Conservation (phyloP, 1,284 basidiomycete genomes). For the Rhodotorula glutinis region DNA sequence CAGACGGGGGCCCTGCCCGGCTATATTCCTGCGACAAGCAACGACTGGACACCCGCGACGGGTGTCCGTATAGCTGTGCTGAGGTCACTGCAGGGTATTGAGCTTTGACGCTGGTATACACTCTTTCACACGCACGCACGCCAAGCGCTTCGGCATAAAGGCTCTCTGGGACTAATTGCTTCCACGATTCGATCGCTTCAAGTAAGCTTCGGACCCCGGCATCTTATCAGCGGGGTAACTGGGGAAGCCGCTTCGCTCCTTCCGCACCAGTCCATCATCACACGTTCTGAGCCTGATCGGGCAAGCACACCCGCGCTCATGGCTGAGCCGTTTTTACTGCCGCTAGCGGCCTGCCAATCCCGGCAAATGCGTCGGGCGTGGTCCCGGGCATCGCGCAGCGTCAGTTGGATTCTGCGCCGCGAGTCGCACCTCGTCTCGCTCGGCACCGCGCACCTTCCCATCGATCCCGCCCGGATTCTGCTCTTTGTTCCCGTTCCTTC, state of each 20-base stretch:
- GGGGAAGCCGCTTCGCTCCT: not conserved
- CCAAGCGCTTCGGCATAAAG: too few species aligned
- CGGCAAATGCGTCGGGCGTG: not conserved
- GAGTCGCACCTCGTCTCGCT: not conserved
- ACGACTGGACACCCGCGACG: too few species aligned
- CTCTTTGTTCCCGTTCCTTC: not conserved
- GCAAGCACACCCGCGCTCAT: not conserved
- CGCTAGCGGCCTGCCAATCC: not conserved
- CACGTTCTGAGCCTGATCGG: not conserved
- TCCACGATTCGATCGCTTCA: too few species aligned
- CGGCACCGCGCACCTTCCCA: not conserved
- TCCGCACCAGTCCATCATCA: not conserved
- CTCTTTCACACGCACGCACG: too few species aligned
- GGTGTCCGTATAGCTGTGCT: too few species aligned
- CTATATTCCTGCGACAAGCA: too few species aligned
- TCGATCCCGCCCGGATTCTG: constrained; percentile 1
- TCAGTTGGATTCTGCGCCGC: not conserved
- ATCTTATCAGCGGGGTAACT: not conserved
- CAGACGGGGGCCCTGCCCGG: too few species aligned
- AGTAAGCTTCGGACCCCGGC: too few species aligned
- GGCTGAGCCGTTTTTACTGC: not conserved
- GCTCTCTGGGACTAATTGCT: too few species aligned
- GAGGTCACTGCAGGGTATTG: too few species aligned
- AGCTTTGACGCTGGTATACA: too few species aligned
- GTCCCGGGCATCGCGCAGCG: not conserved